phyloP scores from a whole-genome alignment of 805 yeast genomes.

The Priceomyces castillae region DNA sequence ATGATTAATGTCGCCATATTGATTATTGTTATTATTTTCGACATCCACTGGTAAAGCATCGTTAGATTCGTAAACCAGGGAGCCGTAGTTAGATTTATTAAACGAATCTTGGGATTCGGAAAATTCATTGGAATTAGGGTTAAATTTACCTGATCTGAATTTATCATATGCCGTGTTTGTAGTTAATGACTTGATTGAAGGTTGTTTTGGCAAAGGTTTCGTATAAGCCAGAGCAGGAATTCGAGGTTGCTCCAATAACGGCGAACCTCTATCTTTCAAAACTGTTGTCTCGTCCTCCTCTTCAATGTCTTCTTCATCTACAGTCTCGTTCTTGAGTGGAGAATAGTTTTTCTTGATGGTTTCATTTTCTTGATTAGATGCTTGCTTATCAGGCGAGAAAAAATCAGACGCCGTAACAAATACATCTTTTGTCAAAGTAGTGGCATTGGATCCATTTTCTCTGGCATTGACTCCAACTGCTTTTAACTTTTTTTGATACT shows the following conservation, averaged over 20 bases:
- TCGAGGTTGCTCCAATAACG: constrained; percentile 1
- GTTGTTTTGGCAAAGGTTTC: constrained; percentile 13
- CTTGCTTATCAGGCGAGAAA: constrained; percentile 9
- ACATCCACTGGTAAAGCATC: not conserved
- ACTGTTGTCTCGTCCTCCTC: not conserved
- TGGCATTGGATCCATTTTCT: constrained; percentile 11
- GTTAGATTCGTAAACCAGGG: not conserved
- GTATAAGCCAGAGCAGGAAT: constrained; percentile 4
- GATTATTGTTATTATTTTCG: not conserved
- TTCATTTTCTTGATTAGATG: not conserved
- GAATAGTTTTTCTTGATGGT: not conserved
- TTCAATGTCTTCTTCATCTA: constrained; percentile 2
- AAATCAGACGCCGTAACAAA: constrained; percentile 24
- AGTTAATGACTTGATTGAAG: constrained; percentile 24
- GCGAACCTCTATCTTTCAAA: constrained; percentile 10
- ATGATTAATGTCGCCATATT: not conserved
- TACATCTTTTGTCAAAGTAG: constrained; percentile 17
- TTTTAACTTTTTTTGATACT: constrained; percentile 15
- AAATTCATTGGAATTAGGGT: not conserved
- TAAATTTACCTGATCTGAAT: constrained; percentile 17
- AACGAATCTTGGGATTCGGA: constrained; percentile 1
- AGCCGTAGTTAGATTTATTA: not conserved
- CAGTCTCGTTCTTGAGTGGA: constrained; percentile 1
- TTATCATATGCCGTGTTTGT: constrained; percentile 38
- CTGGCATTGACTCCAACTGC: constrained; percentile 15